phyloP scores from a whole-genome alignment of 2,329 filamentous ascomycete species.

The Penicillium sumatraense region DNA sequence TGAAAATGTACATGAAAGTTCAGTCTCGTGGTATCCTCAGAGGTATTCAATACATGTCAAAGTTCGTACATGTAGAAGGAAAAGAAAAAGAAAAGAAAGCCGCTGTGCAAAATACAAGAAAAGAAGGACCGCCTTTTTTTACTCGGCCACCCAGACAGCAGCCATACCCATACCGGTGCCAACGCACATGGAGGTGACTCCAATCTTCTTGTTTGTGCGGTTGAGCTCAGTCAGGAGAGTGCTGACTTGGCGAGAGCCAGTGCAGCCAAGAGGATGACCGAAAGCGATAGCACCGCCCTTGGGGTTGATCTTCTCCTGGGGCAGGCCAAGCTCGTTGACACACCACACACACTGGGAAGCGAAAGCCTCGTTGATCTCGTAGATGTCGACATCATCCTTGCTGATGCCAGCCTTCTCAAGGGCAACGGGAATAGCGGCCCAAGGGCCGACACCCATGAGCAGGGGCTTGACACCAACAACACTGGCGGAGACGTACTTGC shows the following conservation, averaged over 20 bases:
- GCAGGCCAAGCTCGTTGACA: slow-evolving; percentile 82
- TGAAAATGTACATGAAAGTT: slow-evolving; percentile 17
- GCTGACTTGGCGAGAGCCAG: slow-evolving; percentile 89
- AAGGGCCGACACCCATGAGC: slow-evolving; percentile 94
- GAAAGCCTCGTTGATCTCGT: slow-evolving; percentile 99
- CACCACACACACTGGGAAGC: slow-evolving; percentile 95
- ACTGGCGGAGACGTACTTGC: slow-evolving; percentile 86
- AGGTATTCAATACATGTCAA: slow-evolving; percentile 27
- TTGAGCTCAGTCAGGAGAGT: slow-evolving; percentile 89
- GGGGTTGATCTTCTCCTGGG: slow-evolving; percentile 88
- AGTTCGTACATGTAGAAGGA: slow-evolving; percentile 16
- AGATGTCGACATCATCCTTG: slow-evolving; percentile 93
- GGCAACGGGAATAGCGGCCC: slow-evolving; percentile 92
- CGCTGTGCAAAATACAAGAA: slow-evolving; percentile 26
- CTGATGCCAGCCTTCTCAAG: slow-evolving; percentile 84
- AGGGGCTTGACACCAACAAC: slow-evolving; percentile 89
- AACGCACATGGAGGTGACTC: slow-evolving; percentile 94
- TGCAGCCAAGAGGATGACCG: slow-evolving; percentile 92
- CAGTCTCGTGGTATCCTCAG: slow-evolving; percentile 25
- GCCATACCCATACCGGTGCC: slow-evolving; percentile 99
- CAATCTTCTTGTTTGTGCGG: slow-evolving; percentile 81
- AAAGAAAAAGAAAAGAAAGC: slow-evolving; percentile 26
- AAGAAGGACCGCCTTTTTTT: slow-evolving; percentile 40
- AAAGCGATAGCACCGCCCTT: slow-evolving; percentile 97
- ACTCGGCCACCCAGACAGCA: slow-evolving; percentile 93